These are phyloP conservation scores for Halocafeteria seosinensis DNA, from an alignment of 108 stramenopile species.

Conservation along the genomic window DNA sequence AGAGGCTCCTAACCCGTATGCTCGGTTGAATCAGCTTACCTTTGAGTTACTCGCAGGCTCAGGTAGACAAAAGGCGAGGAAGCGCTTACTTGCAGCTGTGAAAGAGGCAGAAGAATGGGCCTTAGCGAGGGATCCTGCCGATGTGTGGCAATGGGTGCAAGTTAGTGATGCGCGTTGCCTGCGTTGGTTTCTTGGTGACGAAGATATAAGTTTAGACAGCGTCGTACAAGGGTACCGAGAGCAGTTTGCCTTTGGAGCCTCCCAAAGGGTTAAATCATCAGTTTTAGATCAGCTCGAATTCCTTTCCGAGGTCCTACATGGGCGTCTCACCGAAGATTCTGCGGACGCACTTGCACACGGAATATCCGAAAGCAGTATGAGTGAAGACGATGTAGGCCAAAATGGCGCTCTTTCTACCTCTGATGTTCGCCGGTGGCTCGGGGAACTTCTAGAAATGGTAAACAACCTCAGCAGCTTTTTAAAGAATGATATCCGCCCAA, in stretches of 20 bases:
- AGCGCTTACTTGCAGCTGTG: not conserved
- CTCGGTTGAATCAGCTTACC: constrained; percentile 1
- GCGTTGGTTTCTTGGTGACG: not conserved
- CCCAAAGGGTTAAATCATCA: not conserved
- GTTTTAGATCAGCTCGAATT: not conserved
- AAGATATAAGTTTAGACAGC: not conserved
- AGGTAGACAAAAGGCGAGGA: not conserved
- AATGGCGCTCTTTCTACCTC: too few species aligned
- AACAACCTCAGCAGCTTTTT: too few species aligned
- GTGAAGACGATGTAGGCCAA: too few species aligned
- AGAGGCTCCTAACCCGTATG: not conserved
- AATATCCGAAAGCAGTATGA: too few species aligned
- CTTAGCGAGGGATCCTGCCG: not conserved
- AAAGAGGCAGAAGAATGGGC: not conserved
- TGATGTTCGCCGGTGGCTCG: too few species aligned
- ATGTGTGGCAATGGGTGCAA: constrained; percentile 2
- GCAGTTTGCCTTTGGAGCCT: not conserved
- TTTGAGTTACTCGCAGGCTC: not conserved
- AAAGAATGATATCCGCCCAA: too few species aligned
- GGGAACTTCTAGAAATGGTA: too few species aligned
- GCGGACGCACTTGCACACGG: too few species aligned
- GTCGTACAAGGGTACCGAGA: not conserved
- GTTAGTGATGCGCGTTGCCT: not conserved
- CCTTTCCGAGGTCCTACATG: not conserved
- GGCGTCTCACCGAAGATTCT: not conserved